Evolutionary conservation across 2,329 filamentous ascomycete genomes (phyloP).

Genomic region (Trichoderma aggressivum): DNA sequence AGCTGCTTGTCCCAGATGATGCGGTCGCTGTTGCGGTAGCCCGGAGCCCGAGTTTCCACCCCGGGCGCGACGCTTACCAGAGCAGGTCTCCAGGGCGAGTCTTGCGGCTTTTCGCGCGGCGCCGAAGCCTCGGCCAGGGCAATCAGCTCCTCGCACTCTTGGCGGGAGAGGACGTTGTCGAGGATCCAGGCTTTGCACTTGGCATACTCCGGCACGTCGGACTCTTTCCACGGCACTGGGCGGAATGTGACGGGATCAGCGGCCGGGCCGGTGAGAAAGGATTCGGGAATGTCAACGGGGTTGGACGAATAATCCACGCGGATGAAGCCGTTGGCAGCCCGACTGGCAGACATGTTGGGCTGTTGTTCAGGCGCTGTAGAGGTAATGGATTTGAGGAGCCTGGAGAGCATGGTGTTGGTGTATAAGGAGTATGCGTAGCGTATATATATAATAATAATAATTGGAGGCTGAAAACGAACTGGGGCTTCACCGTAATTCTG

Average conservation of each 20-base stretch:
- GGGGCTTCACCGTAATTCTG: neutral
- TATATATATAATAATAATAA: neutral
- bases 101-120: slow-evolving; percentile 19
- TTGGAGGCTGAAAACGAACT: neutral
- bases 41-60: slow-evolving; percentile 49
- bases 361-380: neutral
- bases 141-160: slow-evolving; percentile 59
- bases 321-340: neutral
- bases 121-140: slow-evolving; percentile 52
- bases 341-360: neutral
- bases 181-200: slow-evolving; percentile 55
- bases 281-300: slow-evolving; percentile 33
- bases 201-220: slow-evolving; percentile 49
- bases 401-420: neutral
- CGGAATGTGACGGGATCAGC: slow-evolving; percentile 39
- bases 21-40: slow-evolving; percentile 67
- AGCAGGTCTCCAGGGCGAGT: slow-evolving; percentile 60
- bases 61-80: slow-evolving; percentile 65
- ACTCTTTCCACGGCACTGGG: slow-evolving; percentile 51
- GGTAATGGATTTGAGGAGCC: neutral
- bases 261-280: slow-evolving; percentile 44
- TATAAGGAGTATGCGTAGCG: neutral
- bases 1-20: slow-evolving; percentile 70
- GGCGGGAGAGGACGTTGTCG: slow-evolving; percentile 52
- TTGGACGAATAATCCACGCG: slow-evolving; percentile 16